Evolutionary conservation across 208 protist species (phyloP), one percentile per base, ranked within the genome.

Genomic region (Acanthamoeba lenticulata): DNA sequence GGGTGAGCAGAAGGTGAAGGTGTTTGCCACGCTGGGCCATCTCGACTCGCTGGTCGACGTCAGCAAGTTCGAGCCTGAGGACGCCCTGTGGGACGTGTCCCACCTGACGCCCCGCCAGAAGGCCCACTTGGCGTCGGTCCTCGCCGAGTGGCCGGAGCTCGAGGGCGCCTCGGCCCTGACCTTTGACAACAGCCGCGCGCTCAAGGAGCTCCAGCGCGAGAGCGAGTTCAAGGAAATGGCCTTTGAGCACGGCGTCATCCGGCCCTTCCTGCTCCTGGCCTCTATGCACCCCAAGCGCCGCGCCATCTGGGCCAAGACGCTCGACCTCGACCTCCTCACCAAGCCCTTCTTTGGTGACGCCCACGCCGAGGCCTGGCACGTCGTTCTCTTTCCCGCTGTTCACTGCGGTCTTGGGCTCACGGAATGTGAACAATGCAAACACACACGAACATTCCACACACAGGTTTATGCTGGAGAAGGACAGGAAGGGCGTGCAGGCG

Each of bases 201-300:
- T 83, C 38, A 57, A 65, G 52, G 81, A 90, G 52, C 52, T 90
- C n/a, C 6, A 9, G 47, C 7, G 81, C 17, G 81, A 90, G 4
- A 67, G 49, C 34, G 81, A 90, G 6, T 24, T 32, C 47, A 90
- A 65, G 81, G 21, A 38, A 17, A 55, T 40, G 38, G 81, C 81
- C 38, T 65, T 36, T 21, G 81, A 90, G 24, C 21, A 42, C 15
- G 81, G 81, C 47, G 36, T 90, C 29, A 90, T 90, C 47, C 42
- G 81, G n/a, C 81, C 81, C 0, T 90, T 90, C 81, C 49, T 90
- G 4, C 52, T 90, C 24, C 29, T 90, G 29, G 47, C 13, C 52
- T 90, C 49, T 27, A 55, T 90, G 47, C 81, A 67, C 52, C 42
- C 81, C 38, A 83, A 52, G 40, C 40, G 34, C 19, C 34, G 34